These are phyloP conservation scores for Kazachstania viticola DNA, from an alignment of 805 yeast genomes.

Conservation along the genomic window DNA sequence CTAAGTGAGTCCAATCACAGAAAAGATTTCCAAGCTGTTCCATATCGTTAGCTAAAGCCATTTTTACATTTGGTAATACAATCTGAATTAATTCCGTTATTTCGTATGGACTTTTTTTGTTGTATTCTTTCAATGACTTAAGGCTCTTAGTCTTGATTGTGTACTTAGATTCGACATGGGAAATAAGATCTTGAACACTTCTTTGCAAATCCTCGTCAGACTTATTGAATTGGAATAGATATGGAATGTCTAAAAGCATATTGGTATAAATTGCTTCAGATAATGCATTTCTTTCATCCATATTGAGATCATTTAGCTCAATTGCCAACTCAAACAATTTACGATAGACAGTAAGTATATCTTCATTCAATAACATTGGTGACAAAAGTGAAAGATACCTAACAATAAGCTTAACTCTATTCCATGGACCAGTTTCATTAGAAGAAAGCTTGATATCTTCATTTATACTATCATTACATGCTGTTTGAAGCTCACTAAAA, in stretches of 20 bases:
- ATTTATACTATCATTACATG: constrained; percentile 31
- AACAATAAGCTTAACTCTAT: constrained; percentile 54
- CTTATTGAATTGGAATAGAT: constrained; percentile 36
- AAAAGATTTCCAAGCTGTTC: constrained; percentile 28
- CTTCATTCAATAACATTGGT: constrained; percentile 47
- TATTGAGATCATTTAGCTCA: constrained; percentile 35
- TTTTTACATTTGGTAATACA: constrained; percentile 39
- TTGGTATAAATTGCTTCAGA: constrained; percentile 61
- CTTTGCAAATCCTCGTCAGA: constrained; percentile 17
- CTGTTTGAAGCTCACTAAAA: constrained; percentile 49
- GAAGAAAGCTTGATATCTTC: constrained; percentile 20
- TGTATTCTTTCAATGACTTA: constrained; percentile 18
- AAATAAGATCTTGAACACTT: constrained; percentile 35
- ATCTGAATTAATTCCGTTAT: constrained; percentile 38
- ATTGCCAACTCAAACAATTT: constrained; percentile 46
- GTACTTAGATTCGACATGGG: constrained; percentile 30
- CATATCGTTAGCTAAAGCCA: constrained; percentile 32
- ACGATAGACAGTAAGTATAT: constrained; percentile 36
- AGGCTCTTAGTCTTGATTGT: constrained; percentile 12
- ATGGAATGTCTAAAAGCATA: constrained; percentile 55
- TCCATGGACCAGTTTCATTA: constrained; percentile 48
- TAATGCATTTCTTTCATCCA: constrained; percentile 38
- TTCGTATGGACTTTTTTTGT: constrained; percentile 34
- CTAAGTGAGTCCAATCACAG: constrained; percentile 29
- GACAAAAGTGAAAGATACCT: constrained; percentile 59